phyloP scores from a whole-genome alignment of 805 yeast genomes.

The Metschnikowia sp. region DNA sequence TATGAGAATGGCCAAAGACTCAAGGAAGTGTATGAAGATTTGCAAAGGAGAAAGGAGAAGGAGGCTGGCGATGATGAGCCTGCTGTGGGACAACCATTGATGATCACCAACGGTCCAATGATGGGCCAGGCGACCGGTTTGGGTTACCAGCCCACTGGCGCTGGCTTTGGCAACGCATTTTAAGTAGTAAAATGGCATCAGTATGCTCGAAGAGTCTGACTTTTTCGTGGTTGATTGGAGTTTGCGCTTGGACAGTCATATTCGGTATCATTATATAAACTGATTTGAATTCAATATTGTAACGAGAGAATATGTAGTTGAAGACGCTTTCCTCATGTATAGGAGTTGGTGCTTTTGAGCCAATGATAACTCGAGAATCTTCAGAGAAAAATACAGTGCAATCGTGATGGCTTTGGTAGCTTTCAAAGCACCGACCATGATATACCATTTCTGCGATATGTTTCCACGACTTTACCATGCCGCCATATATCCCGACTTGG shows the following conservation, averaged over 20 bases:
- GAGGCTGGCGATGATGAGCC: constrained; percentile 49
- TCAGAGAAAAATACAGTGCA: too few species aligned
- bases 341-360: neutral
- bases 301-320: too few species aligned
- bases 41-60: constrained; percentile 64
- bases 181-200: constrained; percentile 8
- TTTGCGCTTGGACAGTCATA: neutral
- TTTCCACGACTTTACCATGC: too few species aligned
- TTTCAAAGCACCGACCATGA: too few species aligned
- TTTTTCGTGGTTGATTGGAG: constrained; percentile 17
- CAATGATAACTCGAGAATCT: neutral
- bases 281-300: neutral
- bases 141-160: constrained; percentile 69
- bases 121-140: constrained; percentile 41
- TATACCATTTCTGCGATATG: too few species aligned
- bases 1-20: constrained; percentile 73
- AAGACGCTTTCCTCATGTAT: too few species aligned
- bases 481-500: too few species aligned
- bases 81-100: constrained; percentile 61
- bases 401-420: too few species aligned
- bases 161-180: constrained; percentile 61
- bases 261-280: neutral
- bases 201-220: neutral
- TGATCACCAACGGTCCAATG: constrained; percentile 77
- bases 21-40: constrained; percentile 62